A percentile compares a stretch with the other conserved stretches of the same genome.
These are phyloP conservation scores for Hanseniaspora occidentalis DNA, from an alignment of 805 yeast genomes.

Conservation along the genomic window DNA sequence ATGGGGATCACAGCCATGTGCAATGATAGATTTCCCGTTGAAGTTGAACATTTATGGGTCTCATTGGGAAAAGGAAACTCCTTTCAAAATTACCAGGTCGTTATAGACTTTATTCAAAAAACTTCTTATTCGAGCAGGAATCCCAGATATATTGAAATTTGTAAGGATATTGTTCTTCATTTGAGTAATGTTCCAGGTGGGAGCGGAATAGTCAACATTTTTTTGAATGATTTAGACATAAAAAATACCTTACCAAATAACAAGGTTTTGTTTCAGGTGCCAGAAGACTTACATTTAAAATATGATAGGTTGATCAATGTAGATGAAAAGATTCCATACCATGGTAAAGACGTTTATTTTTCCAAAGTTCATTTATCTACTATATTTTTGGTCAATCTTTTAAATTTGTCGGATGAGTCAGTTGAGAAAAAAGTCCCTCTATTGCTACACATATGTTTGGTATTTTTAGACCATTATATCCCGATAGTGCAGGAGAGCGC, in stretches of 20 bases:
- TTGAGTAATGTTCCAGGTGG: slow-evolving; percentile 44
- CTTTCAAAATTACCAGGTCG: slow-evolving; percentile 55
- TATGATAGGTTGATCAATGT: slow-evolving; percentile 73
- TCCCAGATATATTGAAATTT: slow-evolving; percentile 60
- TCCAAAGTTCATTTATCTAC: slow-evolving; percentile 81
- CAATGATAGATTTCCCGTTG: slow-evolving; percentile 64
- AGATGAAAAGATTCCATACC: slow-evolving; percentile 39
- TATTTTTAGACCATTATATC: slow-evolving; percentile 78
- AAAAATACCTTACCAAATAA: slow-evolving; percentile 78
- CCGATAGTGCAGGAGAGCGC: slow-evolving; percentile 79
- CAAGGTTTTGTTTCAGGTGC: slow-evolving; percentile 24
- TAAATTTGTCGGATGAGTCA: slow-evolving; percentile 53
- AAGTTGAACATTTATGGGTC: slow-evolving; percentile 91
- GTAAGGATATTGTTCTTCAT: slow-evolving; percentile 73
- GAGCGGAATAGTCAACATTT: slow-evolving; percentile 40
- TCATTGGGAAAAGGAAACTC: slow-evolving; percentile 73
- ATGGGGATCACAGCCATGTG: slow-evolving; percentile 77
- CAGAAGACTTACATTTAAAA: slow-evolving; percentile 24
- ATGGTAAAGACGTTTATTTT: slow-evolving; percentile 60
- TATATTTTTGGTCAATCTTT: slow-evolving; percentile 71
- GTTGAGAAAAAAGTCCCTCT: slow-evolving; percentile 52
- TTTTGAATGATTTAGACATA: slow-evolving; percentile 67
- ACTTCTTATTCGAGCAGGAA: slow-evolving; percentile 60
- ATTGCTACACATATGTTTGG: slow-evolving; percentile 66
- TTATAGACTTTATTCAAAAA: slow-evolving; percentile 55